Evolutionary conservation across 441 rosid genomes (phyloP).

Genomic region (Pelargonium cotyledonis): DNA sequence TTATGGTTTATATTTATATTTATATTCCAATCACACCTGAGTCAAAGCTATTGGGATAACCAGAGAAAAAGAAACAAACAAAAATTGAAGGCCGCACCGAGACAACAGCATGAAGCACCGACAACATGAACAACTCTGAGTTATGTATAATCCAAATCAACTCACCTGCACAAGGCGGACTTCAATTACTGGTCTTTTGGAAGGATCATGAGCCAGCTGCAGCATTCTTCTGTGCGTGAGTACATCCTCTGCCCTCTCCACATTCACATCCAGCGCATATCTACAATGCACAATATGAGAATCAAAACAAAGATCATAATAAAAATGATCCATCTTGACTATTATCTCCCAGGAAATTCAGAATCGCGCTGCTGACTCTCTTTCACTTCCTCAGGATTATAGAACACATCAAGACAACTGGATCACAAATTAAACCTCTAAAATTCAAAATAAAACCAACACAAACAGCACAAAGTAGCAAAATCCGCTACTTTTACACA

Average conservation of each 20-base stretch:
- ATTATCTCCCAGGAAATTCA: not conserved
- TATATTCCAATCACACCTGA: not conserved
- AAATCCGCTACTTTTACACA: too few species aligned
- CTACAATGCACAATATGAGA: not conserved
- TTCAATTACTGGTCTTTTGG: not conserved
- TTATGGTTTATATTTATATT: not conserved
- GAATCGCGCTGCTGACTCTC: not conserved
- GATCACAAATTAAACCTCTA: not conserved
- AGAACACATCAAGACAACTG: not conserved
- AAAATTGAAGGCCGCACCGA: not conserved
- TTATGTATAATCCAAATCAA: not conserved
- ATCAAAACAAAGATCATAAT: too few species aligned
- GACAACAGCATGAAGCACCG: not conserved
- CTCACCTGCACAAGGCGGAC: conserved; percentile 6
- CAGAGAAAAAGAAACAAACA: not conserved
- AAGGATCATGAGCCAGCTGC: not conserved
- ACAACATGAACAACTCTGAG: not conserved
- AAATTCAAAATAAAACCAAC: not conserved
- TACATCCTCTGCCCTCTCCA: conserved; percentile 7
- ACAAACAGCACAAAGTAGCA: not conserved
- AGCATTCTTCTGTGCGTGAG: not conserved
- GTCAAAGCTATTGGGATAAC: not conserved
- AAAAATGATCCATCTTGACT: not conserved
- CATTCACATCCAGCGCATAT: conserved; percentile 3
- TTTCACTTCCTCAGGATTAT: not conserved